Conservation (phyloP, 139 green algal species). For the Asterochloris sp. region DNA sequence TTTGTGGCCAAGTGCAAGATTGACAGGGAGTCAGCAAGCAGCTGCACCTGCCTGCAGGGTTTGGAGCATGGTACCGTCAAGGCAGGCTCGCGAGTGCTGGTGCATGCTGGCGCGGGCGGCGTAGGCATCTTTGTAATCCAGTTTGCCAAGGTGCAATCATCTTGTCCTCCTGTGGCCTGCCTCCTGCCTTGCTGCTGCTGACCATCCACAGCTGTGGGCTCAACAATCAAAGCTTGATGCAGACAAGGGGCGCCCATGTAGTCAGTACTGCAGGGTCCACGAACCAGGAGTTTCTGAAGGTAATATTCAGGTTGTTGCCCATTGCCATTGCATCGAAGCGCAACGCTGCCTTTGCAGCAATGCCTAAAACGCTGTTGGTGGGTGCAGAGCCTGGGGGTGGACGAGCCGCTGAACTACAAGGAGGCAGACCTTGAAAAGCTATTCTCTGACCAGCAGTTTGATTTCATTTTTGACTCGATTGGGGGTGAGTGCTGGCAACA, state of each 20-base stretch:
- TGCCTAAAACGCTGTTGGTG: background rate
- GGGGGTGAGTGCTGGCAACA: background rate
- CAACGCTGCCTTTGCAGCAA: background rate
- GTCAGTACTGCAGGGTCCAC: constrained; percentile 34
- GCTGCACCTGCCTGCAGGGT: background rate
- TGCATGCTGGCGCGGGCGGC: constrained; percentile 37
- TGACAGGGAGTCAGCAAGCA: background rate
- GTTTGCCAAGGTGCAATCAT: constrained; percentile 39
- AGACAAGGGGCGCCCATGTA: constrained; percentile 29
- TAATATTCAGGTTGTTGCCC: background rate
- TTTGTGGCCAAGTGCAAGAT: background rate
- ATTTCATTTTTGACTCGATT: constrained; percentile 13
- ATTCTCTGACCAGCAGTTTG: constrained; percentile 20
- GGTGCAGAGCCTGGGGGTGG: constrained; percentile 34
- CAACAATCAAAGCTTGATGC: background rate
- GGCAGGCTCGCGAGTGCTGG: constrained; percentile 39
- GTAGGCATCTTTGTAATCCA: constrained; percentile 41
- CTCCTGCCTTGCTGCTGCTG: background rate
- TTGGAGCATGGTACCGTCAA: constrained; percentile 22
- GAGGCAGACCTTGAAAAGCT: constrained; percentile 25
- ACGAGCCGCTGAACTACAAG: constrained; percentile 48
- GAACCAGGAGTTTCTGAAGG: constrained; percentile 37
- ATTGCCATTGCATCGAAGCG: background rate
- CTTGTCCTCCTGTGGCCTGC: background rate
- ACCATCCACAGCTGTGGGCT: background rate